Conservation (phyloP, 371 early-diverging fungal genomes). For the Chytridium lagenaria region DNA sequence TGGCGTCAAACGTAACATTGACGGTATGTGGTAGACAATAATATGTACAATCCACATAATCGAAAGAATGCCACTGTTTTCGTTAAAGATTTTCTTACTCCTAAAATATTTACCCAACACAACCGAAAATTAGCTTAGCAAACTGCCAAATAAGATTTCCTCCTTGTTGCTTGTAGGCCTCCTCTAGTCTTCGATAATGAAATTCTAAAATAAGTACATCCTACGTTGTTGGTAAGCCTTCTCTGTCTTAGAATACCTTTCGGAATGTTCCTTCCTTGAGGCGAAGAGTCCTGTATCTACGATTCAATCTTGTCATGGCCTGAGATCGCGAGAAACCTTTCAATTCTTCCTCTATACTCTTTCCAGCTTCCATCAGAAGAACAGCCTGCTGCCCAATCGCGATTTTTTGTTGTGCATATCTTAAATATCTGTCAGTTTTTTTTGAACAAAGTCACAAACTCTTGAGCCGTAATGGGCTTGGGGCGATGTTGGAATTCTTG, state of each 20-base stretch:
- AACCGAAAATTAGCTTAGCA: conserved; percentile 44
- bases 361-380: conserved; percentile 55
- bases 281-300: conserved; percentile 38
- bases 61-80: conserved; percentile 48
- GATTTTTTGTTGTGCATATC: conserved; percentile 54
- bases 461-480: conserved; percentile 54
- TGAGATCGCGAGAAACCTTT: conserved; percentile 41
- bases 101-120: conserved; percentile 46
- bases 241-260: conserved; percentile 36
- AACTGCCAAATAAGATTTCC: conserved; percentile 55
- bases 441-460: conserved; percentile 38
- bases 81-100: background rate
- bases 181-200: conserved; percentile 58
- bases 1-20: conserved; percentile 44
- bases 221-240: conserved; percentile 23
- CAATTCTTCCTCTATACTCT: conserved; percentile 48
- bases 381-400: conserved; percentile 56
- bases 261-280: conserved; percentile 52
- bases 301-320: conserved; percentile 28
- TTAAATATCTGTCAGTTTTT: conserved; percentile 16
- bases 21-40: conserved; percentile 53
- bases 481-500: conserved; percentile 57
- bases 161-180: conserved; percentile 55
- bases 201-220: conserved; percentile 61
- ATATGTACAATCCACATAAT: conserved; percentile 62